Percentiles rank a stretch among this genome's conserved stretches.
Conservation (phyloP, 768 basidiomycete genomes). For the Sarcodon sp. region DNA sequence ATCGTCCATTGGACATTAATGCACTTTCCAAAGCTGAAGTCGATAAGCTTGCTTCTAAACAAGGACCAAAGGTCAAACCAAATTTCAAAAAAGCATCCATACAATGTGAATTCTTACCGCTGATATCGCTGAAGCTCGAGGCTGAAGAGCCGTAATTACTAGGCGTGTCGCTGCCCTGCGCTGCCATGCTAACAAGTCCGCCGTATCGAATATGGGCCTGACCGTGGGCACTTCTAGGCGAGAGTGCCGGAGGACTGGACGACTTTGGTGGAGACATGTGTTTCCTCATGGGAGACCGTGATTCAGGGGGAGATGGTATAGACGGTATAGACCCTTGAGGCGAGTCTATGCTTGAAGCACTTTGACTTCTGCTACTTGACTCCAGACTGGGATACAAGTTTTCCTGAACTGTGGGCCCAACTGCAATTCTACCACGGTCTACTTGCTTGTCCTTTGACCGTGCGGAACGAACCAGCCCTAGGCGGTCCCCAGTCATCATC, state of each 20-base stretch:
- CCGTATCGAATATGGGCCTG: conserved; percentile 16
- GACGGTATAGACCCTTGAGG: conserved; percentile 72
- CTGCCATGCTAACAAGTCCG: conserved; percentile 21
- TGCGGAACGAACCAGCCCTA: conserved; percentile 48
- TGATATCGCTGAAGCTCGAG: conserved; percentile 79
- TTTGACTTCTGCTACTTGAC: conserved; percentile 49
- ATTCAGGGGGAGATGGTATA: conserved; percentile 58
- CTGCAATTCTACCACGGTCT: conserved; percentile 1
- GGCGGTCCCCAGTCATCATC: conserved; percentile 60
- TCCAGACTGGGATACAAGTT: conserved; percentile 22
- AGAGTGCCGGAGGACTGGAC: conserved; percentile 46
- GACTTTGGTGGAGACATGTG: conserved; percentile 44
- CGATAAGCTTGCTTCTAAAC: conserved; percentile 58
- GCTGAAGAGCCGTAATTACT: conserved; percentile 63
- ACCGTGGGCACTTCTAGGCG: conserved; percentile 40
- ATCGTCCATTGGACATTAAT: conserved; percentile 59
- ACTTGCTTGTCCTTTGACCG: not conserved
- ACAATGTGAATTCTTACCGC: conserved; percentile 36
- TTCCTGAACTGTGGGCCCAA: conserved; percentile 11
- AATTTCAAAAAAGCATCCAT: not conserved
- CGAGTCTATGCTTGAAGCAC: conserved; percentile 62
- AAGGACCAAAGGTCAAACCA: not conserved
- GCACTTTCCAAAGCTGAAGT: conserved; percentile 75
- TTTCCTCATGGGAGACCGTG: conserved; percentile 30
- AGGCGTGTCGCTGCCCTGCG: conserved; percentile 32